Conservation (phyloP, 495 filamentous ascomycete genomes). For the Usnea hakonensis region DNA sequence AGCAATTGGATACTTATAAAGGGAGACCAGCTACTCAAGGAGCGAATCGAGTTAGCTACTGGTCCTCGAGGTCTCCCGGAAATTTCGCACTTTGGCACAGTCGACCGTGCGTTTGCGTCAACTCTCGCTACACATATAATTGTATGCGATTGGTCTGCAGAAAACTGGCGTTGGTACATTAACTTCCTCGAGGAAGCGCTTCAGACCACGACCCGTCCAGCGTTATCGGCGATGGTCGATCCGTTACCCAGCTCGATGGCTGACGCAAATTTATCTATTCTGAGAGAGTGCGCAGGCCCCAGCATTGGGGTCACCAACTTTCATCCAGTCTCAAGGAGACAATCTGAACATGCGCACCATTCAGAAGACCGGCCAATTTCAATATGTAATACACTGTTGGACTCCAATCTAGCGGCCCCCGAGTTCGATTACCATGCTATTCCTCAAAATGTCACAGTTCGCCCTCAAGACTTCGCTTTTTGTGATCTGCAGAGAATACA, state of each 20-base stretch:
- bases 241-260: not conserved
- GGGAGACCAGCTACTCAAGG: constrained; percentile 33
- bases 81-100: constrained; percentile 18
- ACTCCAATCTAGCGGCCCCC: not conserved
- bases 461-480: constrained; percentile 27
- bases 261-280: not conserved
- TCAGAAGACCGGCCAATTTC: not conserved
- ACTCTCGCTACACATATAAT: constrained; percentile 34
- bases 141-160: constrained; percentile 37
- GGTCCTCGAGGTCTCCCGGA: constrained; percentile 15
- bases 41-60: constrained; percentile 28
- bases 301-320: not conserved
- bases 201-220: constrained; percentile 24
- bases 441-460: not conserved
- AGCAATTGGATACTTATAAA: constrained; percentile 37
- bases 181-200: constrained; percentile 35
- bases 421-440: not conserved
- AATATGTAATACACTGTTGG: not conserved
- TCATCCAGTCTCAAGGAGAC: not conserved
- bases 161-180: constrained; percentile 41
- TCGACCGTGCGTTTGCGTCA: constrained; percentile 27
- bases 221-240: constrained; percentile 26
- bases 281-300: not conserved
- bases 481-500: constrained; percentile 34
- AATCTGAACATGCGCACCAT: not conserved